Percentiles rank a stretch among this genome's conserved stretches.
phyloP scores from a whole-genome alignment of 257 asterid genomes.

The Solanum chmielewskii region DNA sequence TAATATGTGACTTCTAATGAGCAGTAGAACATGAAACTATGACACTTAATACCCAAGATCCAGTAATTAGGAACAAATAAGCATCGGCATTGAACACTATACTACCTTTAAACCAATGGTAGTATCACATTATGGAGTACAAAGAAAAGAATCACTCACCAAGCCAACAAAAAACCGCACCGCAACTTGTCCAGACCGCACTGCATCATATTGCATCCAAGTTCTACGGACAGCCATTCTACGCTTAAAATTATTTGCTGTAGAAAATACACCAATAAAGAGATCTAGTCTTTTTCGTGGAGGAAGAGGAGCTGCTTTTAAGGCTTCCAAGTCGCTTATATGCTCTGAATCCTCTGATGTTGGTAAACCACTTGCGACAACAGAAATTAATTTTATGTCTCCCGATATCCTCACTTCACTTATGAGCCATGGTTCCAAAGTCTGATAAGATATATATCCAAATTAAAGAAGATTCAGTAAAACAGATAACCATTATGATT shows the following conservation, averaged over 20 bases:
- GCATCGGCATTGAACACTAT: background rate
- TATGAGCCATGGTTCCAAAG: conserved; percentile 95
- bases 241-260: conserved; percentile 94
- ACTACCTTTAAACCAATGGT: background rate
- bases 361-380: conserved; percentile 90
- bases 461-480: background rate
- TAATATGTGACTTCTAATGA: background rate
- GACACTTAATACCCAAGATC: background rate
- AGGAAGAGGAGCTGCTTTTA: conserved; percentile 58
- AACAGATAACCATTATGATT: conserved; percentile 5
- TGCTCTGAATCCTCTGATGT: conserved; percentile 90
- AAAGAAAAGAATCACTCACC: conserved; percentile 35
- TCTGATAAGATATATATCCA: conserved; percentile 31
- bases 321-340: conserved; percentile 60
- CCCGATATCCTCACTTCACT: conserved; percentile 84
- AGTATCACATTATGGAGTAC: background rate
- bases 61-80: background rate
- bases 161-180: conserved; percentile 98
- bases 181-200: conserved; percentile 74
- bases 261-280: conserved; percentile 84
- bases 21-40: background rate
- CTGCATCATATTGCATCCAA: conserved; percentile 94
- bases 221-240: conserved; percentile 98
- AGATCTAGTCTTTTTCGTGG: conserved; percentile 41
- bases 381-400: conserved; percentile 66